A percentile compares a stretch with the other conserved stretches of the same genome.
Evolutionary conservation across 768 basidiomycete species (phyloP).

Genomic region (Mycena amicta): DNA sequence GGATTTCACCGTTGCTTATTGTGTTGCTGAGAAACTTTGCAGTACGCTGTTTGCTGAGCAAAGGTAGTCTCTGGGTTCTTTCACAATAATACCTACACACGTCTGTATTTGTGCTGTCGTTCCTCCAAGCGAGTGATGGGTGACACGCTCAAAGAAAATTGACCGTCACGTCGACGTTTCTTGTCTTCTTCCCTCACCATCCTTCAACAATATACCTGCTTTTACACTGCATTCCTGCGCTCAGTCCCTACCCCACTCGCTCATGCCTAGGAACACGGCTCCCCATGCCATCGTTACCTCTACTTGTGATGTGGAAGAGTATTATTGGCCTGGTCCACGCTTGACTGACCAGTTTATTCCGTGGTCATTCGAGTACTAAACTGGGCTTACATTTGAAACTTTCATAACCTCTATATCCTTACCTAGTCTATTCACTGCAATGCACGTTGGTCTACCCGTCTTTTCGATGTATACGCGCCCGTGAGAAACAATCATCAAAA

Average conservation of each 20-base stretch:
- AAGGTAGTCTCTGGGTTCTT: too few relatives aligned
- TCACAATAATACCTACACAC: too few relatives aligned
- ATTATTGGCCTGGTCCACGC: constrained; percentile 67
- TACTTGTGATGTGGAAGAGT: constrained; percentile 76
- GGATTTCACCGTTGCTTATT: too few relatives aligned
- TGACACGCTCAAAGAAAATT: too few relatives aligned
- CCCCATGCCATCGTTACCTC: constrained; percentile 74
- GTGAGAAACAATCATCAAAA: constrained; percentile 35
- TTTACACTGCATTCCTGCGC: constrained; percentile 7
- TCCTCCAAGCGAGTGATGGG: too few relatives aligned
- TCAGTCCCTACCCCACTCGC: constrained; percentile 53
- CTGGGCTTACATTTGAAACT: constrained; percentile 54
- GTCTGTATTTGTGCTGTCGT: too few relatives aligned
- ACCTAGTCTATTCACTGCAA: too few relatives aligned
- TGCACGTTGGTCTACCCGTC: neutral
- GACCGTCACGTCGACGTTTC: neutral
- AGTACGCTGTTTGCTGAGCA: too few relatives aligned
- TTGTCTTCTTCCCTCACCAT: neutral
- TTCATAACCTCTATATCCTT: too few relatives aligned
- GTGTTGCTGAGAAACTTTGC: too few relatives aligned
- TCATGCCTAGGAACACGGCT: constrained; percentile 79
- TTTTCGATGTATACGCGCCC: neutral
- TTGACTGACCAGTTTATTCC: constrained; percentile 58
- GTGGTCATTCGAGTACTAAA: constrained; percentile 84
- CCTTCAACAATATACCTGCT: neutral